Conservation (phyloP, 805 yeast genomes). For the Wickerhamiella kazuoi region DNA sequence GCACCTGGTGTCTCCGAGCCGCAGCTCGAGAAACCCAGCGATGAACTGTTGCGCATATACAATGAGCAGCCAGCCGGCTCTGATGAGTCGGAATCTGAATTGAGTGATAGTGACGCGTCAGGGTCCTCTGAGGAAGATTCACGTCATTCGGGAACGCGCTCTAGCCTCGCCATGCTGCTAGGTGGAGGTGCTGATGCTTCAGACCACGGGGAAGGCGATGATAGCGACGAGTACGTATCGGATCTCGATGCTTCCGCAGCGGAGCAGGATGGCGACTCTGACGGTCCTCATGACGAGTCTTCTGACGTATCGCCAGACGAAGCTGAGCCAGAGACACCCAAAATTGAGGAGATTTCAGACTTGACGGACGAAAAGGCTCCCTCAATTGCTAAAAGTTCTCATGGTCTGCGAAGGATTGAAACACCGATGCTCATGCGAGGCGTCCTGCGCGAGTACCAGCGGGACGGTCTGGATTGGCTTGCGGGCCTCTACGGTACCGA, state of each 20-base stretch:
- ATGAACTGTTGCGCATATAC: slow-evolving; percentile 6
- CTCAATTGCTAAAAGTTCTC: not conserved
- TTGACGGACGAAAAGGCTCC: not conserved
- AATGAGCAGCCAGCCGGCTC: slow-evolving; percentile 17
- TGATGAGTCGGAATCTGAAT: not conserved
- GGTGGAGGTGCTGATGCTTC: not conserved
- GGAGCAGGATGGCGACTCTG: not conserved
- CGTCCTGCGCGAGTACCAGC: slow-evolving; percentile 73
- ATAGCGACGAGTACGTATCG: slow-evolving; percentile 2
- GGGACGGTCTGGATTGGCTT: slow-evolving; percentile 92
- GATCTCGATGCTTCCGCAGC: not conserved
- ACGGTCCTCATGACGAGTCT: not conserved
- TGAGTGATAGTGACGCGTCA: slow-evolving; percentile 14
- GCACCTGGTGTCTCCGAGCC: not conserved
- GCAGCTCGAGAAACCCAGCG: slow-evolving; percentile 6
- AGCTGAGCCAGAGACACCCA: not conserved
- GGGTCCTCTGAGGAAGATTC: slow-evolving; percentile 17
- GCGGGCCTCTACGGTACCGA: slow-evolving; percentile 83
- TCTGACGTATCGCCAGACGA: not conserved
- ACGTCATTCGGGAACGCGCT: not conserved
- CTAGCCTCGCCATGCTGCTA: not conserved
- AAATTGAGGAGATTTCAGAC: not conserved
- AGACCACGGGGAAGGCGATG: not conserved
- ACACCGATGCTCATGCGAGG: slow-evolving; percentile 62
- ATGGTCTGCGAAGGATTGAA: slow-evolving; percentile 27